Evolutionary conservation across 192 early-diverging fungal genomes (phyloP).

Genomic region (Podila epigama): DNA sequence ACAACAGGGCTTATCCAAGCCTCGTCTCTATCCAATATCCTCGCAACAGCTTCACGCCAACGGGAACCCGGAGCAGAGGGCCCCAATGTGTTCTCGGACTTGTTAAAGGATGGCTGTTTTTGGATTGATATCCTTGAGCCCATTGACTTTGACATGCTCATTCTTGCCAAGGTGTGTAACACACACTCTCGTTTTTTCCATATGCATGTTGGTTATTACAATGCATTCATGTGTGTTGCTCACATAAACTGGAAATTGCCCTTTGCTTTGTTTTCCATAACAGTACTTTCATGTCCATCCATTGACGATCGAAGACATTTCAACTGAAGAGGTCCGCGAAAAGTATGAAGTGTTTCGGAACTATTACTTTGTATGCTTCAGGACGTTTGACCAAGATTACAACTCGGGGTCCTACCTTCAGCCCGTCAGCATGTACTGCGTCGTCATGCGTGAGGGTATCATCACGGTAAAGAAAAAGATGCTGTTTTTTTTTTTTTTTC

Average conservation of each 20-base stretch:
- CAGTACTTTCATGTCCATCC: constrained; percentile 79
- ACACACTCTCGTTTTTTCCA: neutral
- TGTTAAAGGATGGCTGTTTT: constrained; percentile 64
- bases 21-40: constrained; percentile 35
- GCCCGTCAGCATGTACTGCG: constrained; percentile 70
- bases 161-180: constrained; percentile 58
- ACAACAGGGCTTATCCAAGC: constrained; percentile 43
- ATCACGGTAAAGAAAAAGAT: constrained; percentile 58
- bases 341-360: constrained; percentile 89
- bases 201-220: neutral
- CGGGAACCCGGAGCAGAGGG: neutral
- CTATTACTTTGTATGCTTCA: constrained; percentile 94
- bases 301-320: constrained; percentile 88
- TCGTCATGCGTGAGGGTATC: constrained; percentile 74
- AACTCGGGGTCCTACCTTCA: constrained; percentile 68
- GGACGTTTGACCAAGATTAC: constrained; percentile 75
- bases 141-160: constrained; percentile 61
- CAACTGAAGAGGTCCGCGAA: constrained; percentile 87
- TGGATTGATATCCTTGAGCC: constrained; percentile 76
- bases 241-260: constrained; percentile 10
- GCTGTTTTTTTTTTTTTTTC: neutral
- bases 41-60: constrained; percentile 13
- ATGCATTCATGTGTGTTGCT: neutral
- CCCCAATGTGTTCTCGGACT: constrained; percentile 40
- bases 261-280: constrained; percentile 1